Conservation (phyloP, 1,139 yeast genomes). For the Casaregolazyma lundiana region DNA sequence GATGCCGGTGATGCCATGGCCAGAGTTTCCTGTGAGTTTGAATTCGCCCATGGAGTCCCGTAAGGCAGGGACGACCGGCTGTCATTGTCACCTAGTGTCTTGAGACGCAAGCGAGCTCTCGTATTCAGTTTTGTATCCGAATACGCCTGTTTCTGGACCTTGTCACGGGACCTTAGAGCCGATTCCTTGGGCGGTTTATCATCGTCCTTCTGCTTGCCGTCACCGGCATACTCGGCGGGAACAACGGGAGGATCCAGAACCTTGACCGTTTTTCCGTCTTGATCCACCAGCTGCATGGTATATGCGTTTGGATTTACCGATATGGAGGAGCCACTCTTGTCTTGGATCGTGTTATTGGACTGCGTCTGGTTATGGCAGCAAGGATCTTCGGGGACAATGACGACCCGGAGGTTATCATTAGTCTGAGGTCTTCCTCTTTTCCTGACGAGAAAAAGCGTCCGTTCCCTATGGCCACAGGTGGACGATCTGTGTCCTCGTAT, state of each 20-base stretch:
- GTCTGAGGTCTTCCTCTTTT: conserved; percentile 72
- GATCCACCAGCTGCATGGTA: conserved; percentile 25
- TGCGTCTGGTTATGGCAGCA: not conserved
- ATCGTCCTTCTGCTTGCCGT: conserved; percentile 9
- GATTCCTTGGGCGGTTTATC: not conserved
- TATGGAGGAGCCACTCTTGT: conserved; percentile 15
- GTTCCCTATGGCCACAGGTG: conserved; percentile 71
- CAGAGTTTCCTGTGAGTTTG: conserved; percentile 2
- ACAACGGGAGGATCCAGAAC: conserved; percentile 17
- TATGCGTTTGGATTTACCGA: conserved; percentile 23
- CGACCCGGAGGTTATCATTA: conserved; percentile 24
- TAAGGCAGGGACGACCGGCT: not conserved
- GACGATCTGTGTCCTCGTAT: conserved; percentile 91
- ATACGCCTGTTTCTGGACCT: not conserved
- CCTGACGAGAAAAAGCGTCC: conserved; percentile 83
- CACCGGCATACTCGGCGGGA: conserved; percentile 5
- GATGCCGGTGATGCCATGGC: conserved; percentile 8
- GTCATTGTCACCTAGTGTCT: conserved; percentile 2
- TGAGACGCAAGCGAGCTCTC: conserved; percentile 6
- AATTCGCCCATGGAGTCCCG: not conserved
- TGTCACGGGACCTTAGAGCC: not conserved
- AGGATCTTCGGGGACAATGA: conserved; percentile 24
- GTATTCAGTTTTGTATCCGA: conserved; percentile 1
- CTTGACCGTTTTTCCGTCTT: conserved; percentile 23
- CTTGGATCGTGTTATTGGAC: conserved; percentile 4